Evolutionary conservation across 2,329 filamentous ascomycete species (phyloP), one percentile per base, ranked within the genome.

Genomic region (Didymella pinodella): DNA sequence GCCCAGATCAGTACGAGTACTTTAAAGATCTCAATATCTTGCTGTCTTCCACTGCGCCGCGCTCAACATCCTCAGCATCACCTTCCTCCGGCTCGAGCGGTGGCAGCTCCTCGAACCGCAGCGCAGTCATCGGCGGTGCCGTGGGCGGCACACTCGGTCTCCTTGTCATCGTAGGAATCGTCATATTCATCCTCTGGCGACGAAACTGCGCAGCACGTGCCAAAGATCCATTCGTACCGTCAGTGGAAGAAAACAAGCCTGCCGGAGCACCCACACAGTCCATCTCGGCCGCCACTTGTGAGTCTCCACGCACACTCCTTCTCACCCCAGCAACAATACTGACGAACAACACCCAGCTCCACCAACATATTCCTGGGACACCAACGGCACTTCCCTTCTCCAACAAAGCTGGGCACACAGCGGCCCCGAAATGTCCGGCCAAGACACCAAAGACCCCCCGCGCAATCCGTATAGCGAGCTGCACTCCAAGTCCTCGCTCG

Each of bases 1-100:
- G 64, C 12, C 52, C 59, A 2, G 67, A 61, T 7, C 55, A 63
- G 36, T 57, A 56, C 16, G 38, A 62, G 34, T 64, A 64, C 56
- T 64, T 64, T 29, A 54, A 59, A 12, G 59, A 49, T 4, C 29
- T 63, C 11, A 63, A 64, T 31, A 48, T 57, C 31, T 18, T 51
- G 7, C 56, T 59, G 7, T 54, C 48, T 2, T 59, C 56, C 4
- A 61, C 57, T 7, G 48, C 53, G 12, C 52, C 52, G 26, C 48
- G 43, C 14, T 18, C 57, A 2, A 57, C 53, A 22, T 43, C 57
- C 11, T 44, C 14, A 16, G 18, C 36, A 25, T 22, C 43, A 16
- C n/a, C 55, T 11, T 40, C 31, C 8, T 8, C 28, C 6, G 20
- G 38, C 31, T 38, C 28, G 2, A 5, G 29, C 4, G 5, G 22